Conservation (phyloP, 345 rosid genomes). For the Combretum micranthum region DNA sequence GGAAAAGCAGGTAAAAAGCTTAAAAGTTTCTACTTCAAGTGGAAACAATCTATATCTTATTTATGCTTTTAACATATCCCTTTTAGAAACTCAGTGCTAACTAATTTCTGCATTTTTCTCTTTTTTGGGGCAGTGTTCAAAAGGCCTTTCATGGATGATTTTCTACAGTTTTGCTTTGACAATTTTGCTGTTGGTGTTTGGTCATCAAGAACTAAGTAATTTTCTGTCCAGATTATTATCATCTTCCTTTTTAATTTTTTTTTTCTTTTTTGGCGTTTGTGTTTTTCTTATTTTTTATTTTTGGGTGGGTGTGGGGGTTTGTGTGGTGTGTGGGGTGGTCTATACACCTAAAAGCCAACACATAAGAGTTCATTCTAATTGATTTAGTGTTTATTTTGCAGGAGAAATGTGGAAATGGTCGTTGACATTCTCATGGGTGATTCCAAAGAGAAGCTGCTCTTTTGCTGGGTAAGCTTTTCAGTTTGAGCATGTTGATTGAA, state of each 20-base stretch:
- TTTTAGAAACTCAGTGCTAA: background rate
- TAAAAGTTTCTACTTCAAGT: background rate
- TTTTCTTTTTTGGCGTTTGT: conserved; percentile 2
- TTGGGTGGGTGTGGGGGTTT: background rate
- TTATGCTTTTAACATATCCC: background rate
- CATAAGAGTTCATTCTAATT: background rate
- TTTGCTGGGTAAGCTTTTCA: conserved; percentile 47
- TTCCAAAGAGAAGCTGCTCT: conserved; percentile 31
- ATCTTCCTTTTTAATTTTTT: conserved; percentile 4
- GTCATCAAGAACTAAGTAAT: conserved; percentile 74
- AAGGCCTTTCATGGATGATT: conserved; percentile 62
- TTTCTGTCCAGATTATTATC: conserved; percentile 8
- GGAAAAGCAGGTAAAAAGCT: conserved; percentile 48
- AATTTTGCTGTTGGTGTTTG: conserved; percentile 79
- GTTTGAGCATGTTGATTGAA: background rate
- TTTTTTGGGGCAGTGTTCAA: conserved; percentile 47
- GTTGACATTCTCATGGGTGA: conserved; percentile 29
- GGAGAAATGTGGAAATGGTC: conserved; percentile 35
- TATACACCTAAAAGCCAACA: background rate
- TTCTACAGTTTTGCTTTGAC: conserved; percentile 71
- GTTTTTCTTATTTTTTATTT: background rate
- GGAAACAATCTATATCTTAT: background rate
- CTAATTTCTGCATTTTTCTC: conserved; percentile 1
- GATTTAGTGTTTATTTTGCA: conserved; percentile 15
- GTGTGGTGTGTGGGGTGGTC: background rate